Evolutionary conservation across 345 rosid genomes (phyloP), one percentile per base, ranked within the genome.

Genomic region (Noccaea caerulescens): DNA sequence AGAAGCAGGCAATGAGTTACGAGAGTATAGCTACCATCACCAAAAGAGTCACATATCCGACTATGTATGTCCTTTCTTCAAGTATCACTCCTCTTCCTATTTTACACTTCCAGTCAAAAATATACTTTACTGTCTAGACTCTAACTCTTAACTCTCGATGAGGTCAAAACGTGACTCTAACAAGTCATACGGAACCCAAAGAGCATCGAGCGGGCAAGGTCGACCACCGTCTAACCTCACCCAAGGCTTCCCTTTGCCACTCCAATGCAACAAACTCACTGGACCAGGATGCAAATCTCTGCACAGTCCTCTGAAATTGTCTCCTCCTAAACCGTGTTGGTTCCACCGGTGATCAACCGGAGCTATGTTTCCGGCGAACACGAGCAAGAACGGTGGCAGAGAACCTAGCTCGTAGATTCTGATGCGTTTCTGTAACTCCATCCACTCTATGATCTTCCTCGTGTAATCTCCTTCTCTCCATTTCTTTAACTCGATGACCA

Each of bases 341-440:
- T 91, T 91, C 97, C 97, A 91, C 27, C 87, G 46, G 44, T 86
- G 96, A 73, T 87, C 95, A 4, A 88, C 91, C 0, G 89, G 87
- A 9, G 84, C 91, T 44, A 88, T 86, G 10, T 80, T 77, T 2
- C 97, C 97, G 6, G 96, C 97, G 58, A 91, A 91, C 0, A 87
- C 97, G 0, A 91, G 81, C 46, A 91, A 58, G 73, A 88, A 88
- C 47, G 97, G 97, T 1, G 97, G 96, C 71, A 91, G 42, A 2
- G 96, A 88, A 3, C 97, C 95, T 56, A 91, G 27, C 70, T 91
- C 96, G 69, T 91, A 91, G 60, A 88, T 88, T 80, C 96, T 80
- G 60, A 87, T 87, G 66, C 97, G 60, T 76, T 91, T 91, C 32
- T 91, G 93, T 6, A 91, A 66, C 84, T 91, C 97, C 97, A 91